Conservation (phyloP, 768 basidiomycete species). For the Pleurotus eryngii region DNA sequence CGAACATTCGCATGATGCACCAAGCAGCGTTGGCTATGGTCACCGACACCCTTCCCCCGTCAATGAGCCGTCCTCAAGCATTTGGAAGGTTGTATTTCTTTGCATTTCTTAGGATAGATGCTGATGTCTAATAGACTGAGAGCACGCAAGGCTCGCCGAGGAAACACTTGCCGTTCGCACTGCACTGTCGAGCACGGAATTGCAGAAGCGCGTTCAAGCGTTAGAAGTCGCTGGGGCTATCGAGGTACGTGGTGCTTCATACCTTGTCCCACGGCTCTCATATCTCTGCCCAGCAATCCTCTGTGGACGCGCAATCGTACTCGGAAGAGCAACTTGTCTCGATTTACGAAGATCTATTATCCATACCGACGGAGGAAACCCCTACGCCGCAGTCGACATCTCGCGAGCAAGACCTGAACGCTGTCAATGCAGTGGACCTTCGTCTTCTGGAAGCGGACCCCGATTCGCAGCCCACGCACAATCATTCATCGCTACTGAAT, state of each 20-base stretch:
- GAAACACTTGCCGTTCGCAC: slow-evolving; percentile 1
- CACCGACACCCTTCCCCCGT: background rate
- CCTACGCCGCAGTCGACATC: slow-evolving; percentile 8
- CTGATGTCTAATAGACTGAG: background rate
- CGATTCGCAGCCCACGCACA: slow-evolving; percentile 4
- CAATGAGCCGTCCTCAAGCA: background rate
- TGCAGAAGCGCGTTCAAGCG: slow-evolving; percentile 33
- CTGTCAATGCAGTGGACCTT: slow-evolving; percentile 31
- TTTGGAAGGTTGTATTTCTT: slow-evolving; percentile 4
- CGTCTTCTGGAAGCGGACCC: slow-evolving; percentile 22
- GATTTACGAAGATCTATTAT: slow-evolving; percentile 44
- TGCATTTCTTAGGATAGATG: background rate
- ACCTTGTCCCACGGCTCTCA: background rate
- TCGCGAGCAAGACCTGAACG: slow-evolving; percentile 27
- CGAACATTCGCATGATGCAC: slow-evolving; percentile 5
- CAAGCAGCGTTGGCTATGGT: slow-evolving; percentile 1
- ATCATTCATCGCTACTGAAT: slow-evolving; percentile 7
- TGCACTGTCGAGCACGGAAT: slow-evolving; percentile 15
- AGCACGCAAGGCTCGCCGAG: background rate
- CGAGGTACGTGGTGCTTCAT: slow-evolving; percentile 23
- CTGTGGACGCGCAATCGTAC: slow-evolving; percentile 30
- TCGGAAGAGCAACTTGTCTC: slow-evolving; percentile 39
- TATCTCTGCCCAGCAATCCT: slow-evolving; percentile 23
- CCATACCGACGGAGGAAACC: slow-evolving; percentile 20
- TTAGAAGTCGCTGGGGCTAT: slow-evolving; percentile 32